A percentile compares a stretch with the other conserved stretches of the same genome.
Evolutionary conservation across 1,284 basidiomycete species (phyloP).

Genomic region (Ceratobasidium sp.): DNA sequence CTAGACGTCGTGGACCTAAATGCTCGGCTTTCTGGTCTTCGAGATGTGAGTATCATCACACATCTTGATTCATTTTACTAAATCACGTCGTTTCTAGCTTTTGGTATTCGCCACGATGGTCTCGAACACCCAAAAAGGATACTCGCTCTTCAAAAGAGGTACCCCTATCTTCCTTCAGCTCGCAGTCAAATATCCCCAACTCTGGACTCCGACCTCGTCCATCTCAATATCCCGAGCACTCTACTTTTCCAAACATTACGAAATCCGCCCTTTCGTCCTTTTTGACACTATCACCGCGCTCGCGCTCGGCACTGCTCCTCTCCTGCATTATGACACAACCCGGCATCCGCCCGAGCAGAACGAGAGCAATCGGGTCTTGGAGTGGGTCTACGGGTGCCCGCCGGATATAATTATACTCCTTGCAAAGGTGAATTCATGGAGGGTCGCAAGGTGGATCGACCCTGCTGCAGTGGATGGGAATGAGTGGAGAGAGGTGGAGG

Average conservation of each 20-base stretch:
- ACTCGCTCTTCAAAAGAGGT: background rate
- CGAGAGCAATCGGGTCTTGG: background rate
- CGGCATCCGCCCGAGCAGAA: background rate
- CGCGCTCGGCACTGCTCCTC: background rate
- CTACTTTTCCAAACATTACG: background rate
- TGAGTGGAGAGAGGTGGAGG: slow-evolving; percentile 19
- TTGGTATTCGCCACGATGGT: background rate
- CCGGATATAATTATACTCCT: background rate
- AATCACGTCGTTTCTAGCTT: background rate
- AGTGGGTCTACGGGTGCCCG: slow-evolving; percentile 19
- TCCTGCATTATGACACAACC: background rate
- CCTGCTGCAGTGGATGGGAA: background rate
- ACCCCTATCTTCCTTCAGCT: slow-evolving; percentile 14
- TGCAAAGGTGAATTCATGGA: slow-evolving; percentile 16
- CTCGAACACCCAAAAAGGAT: background rate
- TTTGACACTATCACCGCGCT: background rate
- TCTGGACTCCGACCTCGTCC: background rate
- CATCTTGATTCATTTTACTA: background rate
- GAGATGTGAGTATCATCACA: background rate
- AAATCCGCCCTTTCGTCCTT: background rate
- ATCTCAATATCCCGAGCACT: background rate
- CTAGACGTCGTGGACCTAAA: background rate
- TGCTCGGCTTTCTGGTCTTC: background rate
- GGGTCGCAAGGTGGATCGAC: background rate
- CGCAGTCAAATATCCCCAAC: background rate